These are phyloP conservation scores for Pichia exigua DNA, from an alignment of 805 yeast genomes.

Conservation along the genomic window DNA sequence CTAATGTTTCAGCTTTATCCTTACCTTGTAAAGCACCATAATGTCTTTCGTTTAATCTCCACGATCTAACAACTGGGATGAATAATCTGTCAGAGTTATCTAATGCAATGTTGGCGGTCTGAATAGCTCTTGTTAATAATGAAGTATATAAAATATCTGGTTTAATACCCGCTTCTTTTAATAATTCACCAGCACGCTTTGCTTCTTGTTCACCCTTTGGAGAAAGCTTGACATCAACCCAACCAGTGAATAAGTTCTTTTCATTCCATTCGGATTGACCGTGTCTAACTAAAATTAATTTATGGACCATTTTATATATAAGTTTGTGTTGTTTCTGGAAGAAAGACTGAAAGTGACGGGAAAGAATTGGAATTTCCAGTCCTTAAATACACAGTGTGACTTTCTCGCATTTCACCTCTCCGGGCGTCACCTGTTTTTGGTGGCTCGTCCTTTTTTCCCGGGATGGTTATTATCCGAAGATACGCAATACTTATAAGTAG, in stretches of 20 bases:
- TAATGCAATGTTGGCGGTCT: conserved; percentile 93
- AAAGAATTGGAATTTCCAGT: neutral
- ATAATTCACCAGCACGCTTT: conserved; percentile 82
- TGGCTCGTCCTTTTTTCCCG: neutral
- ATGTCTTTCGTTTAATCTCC: conserved; percentile 99
- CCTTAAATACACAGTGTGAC: neutral
- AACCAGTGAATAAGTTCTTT: conserved; percentile 96
- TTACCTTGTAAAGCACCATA: conserved; percentile 98
- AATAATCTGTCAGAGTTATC: conserved; percentile 82
- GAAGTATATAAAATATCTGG: conserved; percentile 92
- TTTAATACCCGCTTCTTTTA: conserved; percentile 75
- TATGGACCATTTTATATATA: conserved; percentile 29
- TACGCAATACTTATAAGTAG: neutral
- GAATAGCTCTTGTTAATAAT: conserved; percentile 87
- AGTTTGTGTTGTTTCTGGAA: neutral
- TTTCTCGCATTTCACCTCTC: neutral
- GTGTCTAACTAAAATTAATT: conserved; percentile 92
- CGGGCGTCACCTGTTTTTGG: neutral
- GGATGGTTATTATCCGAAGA: neutral
- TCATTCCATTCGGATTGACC: conserved; percentile 99
- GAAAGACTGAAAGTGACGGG: neutral
- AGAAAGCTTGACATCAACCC: conserved; percentile 91
- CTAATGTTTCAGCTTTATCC: conserved; percentile 91
- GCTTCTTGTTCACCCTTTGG: conserved; percentile 87
- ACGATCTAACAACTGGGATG: conserved; percentile 87